phyloP scores from a whole-genome alignment of 176 grass and related monocot genomes.

The Bonia amplexicaulis region DNA sequence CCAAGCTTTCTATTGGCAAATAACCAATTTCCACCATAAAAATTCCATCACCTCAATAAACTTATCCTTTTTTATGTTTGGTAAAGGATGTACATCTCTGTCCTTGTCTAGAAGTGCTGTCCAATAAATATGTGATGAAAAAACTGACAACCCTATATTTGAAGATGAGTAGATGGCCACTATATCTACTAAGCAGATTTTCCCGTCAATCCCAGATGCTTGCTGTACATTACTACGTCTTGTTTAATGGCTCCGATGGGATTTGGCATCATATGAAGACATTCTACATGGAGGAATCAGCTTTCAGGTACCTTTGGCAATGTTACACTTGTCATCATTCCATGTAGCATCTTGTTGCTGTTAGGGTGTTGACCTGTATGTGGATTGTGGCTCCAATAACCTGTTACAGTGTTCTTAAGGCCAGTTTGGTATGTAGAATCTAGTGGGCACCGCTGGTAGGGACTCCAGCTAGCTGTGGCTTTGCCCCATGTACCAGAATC shows the following conservation, averaged over 20 bases:
- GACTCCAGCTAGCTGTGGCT: background rate
- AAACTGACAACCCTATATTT: background rate
- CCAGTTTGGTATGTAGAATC: background rate
- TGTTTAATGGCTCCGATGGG: slow-evolving; percentile 84
- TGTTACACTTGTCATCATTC: background rate
- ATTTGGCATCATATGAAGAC: slow-evolving; percentile 81
- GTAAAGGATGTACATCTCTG: background rate
- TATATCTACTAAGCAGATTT: slow-evolving; percentile 34
- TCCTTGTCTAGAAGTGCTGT: background rate
- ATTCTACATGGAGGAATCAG: slow-evolving; percentile 77
- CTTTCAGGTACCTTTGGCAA: slow-evolving; percentile 53
- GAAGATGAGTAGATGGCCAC: background rate
- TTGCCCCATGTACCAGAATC: background rate
- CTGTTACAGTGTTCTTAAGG: background rate
- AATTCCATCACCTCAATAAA: background rate
- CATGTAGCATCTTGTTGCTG: background rate
- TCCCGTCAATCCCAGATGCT: slow-evolving; percentile 64
- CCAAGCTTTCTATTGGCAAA: background rate
- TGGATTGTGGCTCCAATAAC: background rate
- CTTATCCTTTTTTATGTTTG: background rate
- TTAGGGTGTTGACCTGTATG: background rate
- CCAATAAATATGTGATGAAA: background rate
- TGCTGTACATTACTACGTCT: slow-evolving; percentile 83
- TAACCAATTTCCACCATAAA: background rate
- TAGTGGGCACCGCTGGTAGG: background rate